Evolutionary conservation across 1,139 yeast species (phyloP).

Genomic region (Sugiyamaella xylanicola): DNA sequence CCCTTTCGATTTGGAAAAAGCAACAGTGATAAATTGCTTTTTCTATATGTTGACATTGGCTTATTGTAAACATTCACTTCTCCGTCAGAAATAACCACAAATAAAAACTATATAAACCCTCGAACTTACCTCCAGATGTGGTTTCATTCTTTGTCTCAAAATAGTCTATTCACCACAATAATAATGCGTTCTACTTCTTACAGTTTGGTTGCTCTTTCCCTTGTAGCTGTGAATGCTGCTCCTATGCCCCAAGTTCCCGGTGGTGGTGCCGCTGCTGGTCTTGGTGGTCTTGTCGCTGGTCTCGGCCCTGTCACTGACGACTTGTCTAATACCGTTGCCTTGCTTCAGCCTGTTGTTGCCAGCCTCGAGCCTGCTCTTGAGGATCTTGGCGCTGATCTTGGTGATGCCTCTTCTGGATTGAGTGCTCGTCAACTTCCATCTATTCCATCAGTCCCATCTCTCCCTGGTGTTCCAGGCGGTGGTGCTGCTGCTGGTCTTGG

Average conservation of each 20-base stretch:
- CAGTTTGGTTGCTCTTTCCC: neutral
- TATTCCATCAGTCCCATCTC: neutral
- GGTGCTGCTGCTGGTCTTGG: conserved; percentile 11
- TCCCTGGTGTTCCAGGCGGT: neutral
- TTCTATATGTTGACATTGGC: neutral
- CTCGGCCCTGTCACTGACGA: conserved; percentile 5
- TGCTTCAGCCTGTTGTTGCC: conserved; percentile 1
- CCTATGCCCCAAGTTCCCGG: conserved; percentile 1
- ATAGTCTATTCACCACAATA: neutral
- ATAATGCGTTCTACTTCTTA: conserved; percentile 8
- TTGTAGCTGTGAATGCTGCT: conserved; percentile 1
- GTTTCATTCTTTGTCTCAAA: neutral
- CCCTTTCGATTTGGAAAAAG: neutral
- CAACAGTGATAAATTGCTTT: neutral
- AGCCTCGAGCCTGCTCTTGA: conserved; percentile 7
- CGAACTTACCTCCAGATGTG: neutral
- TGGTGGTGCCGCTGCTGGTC: conserved; percentile 8
- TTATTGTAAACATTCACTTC: neutral
- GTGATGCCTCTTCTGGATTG: neutral
- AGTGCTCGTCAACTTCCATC: neutral
- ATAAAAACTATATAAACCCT: neutral
- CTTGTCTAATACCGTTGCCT: neutral
- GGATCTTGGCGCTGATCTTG: conserved; percentile 7
- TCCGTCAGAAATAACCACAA: neutral
- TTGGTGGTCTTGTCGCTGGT: conserved; percentile 11